Conservation (phyloP, 2,329 filamentous ascomycete species). For the Pezicula radicicola region DNA sequence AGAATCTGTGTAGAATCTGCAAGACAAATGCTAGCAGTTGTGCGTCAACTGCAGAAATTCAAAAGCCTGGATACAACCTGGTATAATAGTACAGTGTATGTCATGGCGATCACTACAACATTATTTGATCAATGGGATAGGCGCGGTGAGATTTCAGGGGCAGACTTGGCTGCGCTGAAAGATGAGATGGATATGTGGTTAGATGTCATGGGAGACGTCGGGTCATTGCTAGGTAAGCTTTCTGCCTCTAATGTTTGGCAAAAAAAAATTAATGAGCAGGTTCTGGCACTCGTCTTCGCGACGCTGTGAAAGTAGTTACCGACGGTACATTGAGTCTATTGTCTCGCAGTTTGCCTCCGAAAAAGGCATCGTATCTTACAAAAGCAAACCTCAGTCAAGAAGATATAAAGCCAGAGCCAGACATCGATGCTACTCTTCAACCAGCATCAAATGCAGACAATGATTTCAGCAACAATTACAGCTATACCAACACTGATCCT, state of each 20-base stretch:
- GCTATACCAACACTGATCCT: constrained; percentile 6
- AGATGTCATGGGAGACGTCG: constrained; percentile 63
- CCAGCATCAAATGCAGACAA: constrained; percentile 5
- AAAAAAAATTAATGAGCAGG: constrained; percentile 28
- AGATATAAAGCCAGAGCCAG: neutral
- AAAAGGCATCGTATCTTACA: constrained; percentile 32
- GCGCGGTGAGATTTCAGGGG: constrained; percentile 53
- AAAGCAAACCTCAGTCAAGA: neutral
- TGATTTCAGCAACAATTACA: constrained; percentile 6
- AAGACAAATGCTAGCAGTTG: constrained; percentile 58
- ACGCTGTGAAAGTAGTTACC: constrained; percentile 45
- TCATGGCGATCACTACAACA: constrained; percentile 70
- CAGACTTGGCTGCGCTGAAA: constrained; percentile 57
- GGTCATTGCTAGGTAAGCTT: constrained; percentile 60
- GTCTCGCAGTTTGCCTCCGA: constrained; percentile 35
- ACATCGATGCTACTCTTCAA: neutral
- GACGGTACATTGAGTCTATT: constrained; percentile 45
- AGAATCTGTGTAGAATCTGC: constrained; percentile 65
- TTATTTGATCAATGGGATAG: constrained; percentile 69
- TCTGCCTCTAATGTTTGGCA: neutral
- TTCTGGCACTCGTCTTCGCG: constrained; percentile 43
- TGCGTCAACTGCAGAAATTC: constrained; percentile 56
- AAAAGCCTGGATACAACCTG: constrained; percentile 76
- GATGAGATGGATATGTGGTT: constrained; percentile 70
- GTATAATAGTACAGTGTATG: constrained; percentile 70